Evolutionary conservation across 768 basidiomycete species (phyloP).

Genomic region (Podaxis rugospora): DNA sequence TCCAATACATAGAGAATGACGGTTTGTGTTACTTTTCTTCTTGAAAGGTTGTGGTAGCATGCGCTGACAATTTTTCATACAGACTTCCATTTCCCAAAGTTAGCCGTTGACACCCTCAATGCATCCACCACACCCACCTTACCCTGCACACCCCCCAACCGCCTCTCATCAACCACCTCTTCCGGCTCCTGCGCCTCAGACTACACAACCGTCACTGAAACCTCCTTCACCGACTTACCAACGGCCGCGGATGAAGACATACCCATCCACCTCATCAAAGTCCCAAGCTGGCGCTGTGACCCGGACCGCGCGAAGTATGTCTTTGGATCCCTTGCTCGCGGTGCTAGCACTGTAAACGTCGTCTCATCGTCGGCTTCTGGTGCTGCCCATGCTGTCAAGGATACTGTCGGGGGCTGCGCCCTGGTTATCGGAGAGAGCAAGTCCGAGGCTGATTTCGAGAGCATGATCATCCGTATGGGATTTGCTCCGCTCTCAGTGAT

Average conservation of each 20-base stretch:
- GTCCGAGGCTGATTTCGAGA: neutral
- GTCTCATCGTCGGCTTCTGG: neutral
- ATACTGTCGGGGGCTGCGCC: neutral
- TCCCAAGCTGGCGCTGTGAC: conserved; percentile 5
- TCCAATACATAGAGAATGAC: neutral
- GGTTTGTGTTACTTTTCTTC: neutral
- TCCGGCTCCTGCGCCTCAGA: neutral
- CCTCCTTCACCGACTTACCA: neutral
- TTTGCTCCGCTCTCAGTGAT: neutral
- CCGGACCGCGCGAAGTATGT: neutral
- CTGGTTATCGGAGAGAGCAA: neutral
- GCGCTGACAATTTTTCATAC: neutral
- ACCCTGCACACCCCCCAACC: neutral
- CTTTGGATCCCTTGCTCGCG: conserved; percentile 1
- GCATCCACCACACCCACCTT: neutral
- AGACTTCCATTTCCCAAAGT: neutral
- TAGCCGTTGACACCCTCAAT: neutral
- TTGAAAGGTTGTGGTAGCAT: neutral
- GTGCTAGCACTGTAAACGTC: neutral
- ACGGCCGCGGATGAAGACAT: neutral
- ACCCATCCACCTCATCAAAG: neutral
- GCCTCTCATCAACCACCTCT: neutral
- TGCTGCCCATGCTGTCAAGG: neutral
- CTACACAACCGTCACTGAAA: neutral
- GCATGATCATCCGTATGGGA: conserved; percentile 1